Conservation (phyloP, 805 yeast genomes). For the Cyberlindnera xylosilytica region DNA sequence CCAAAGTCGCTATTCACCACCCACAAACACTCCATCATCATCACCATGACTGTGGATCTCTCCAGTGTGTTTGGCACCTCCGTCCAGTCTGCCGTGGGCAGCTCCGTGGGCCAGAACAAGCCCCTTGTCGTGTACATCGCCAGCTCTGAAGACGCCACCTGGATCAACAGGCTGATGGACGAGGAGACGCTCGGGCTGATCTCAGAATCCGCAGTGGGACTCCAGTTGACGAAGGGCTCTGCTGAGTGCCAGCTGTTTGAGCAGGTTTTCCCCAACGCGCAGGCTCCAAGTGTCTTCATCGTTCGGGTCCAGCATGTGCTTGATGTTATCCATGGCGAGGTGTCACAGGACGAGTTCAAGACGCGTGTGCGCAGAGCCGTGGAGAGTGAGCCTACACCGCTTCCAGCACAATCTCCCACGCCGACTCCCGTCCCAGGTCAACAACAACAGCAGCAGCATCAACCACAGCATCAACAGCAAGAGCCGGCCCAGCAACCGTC, state of each 20-base stretch:
- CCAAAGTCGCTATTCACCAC: too few species aligned
- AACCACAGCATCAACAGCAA: conserved; percentile 3
- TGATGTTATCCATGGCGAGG: conserved; percentile 38
- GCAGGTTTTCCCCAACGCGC: conserved; percentile 51
- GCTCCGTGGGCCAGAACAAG: conserved; percentile 33
- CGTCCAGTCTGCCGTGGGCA: conserved; percentile 39
- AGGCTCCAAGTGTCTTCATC: conserved; percentile 55
- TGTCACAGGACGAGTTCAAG: conserved; percentile 28
- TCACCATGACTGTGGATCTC: conserved; percentile 3
- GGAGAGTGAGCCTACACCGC: conserved; percentile 15
- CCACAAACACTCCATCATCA: not conserved
- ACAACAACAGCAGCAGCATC: conserved; percentile 4
- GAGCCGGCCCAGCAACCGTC: not conserved
- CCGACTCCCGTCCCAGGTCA: not conserved
- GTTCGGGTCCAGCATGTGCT: conserved; percentile 46
- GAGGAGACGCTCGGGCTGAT: conserved; percentile 18
- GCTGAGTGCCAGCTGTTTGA: conserved; percentile 45
- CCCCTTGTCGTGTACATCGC: conserved; percentile 41
- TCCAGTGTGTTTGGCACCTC: conserved; percentile 24
- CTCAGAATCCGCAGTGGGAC: conserved; percentile 34
- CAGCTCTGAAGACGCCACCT: conserved; percentile 19
- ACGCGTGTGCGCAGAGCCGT: conserved; percentile 18
- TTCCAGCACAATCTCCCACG: conserved; percentile 2
- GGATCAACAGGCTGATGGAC: conserved; percentile 21
- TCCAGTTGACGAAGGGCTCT: conserved; percentile 40